Evolutionary conservation across 2,329 filamentous ascomycete genomes (phyloP).

Genomic region (Trichoderma breve): DNA sequence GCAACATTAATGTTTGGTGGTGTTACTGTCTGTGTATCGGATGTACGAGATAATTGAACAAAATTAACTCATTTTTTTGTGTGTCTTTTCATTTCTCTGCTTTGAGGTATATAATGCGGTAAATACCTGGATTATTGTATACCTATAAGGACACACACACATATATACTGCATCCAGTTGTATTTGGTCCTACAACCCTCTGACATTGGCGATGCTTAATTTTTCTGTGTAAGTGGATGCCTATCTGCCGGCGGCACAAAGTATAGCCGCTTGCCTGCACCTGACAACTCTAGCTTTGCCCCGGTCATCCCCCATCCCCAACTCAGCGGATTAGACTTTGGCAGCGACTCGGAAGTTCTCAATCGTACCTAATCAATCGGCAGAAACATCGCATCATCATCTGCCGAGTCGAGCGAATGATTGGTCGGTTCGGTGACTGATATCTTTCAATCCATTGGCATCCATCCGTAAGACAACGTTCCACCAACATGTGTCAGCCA

Average conservation of each 20-base stretch:
- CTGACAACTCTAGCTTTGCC: conserved; percentile 6
- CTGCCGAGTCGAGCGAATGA: not conserved
- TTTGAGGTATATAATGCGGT: not conserved
- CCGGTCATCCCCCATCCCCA: not conserved
- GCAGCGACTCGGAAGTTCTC: not conserved
- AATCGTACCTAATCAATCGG: not conserved
- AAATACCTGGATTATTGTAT: not conserved
- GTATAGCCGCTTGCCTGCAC: conserved; percentile 7
- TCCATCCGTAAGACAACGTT: not conserved
- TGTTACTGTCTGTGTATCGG: not conserved
- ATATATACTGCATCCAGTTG: not conserved
- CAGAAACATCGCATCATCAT: not conserved
- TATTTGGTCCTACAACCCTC: not conserved
- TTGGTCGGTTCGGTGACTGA: not conserved
- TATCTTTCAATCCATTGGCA: not conserved
- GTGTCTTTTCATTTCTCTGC: not conserved
- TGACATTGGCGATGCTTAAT: not conserved
- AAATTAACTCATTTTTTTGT: too few species aligned
- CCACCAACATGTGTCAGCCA: conserved; percentile 1
- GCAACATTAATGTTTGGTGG: not conserved
- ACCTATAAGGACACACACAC: not conserved
- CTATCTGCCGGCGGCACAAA: not conserved
- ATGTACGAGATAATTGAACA: not conserved
- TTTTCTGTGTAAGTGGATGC: not conserved
- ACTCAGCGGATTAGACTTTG: not conserved